Evolutionary conservation across 768 basidiomycete species (phyloP), one percentile per base, ranked within the genome.

Genomic region (Candolleomyces aberdarensis): DNA sequence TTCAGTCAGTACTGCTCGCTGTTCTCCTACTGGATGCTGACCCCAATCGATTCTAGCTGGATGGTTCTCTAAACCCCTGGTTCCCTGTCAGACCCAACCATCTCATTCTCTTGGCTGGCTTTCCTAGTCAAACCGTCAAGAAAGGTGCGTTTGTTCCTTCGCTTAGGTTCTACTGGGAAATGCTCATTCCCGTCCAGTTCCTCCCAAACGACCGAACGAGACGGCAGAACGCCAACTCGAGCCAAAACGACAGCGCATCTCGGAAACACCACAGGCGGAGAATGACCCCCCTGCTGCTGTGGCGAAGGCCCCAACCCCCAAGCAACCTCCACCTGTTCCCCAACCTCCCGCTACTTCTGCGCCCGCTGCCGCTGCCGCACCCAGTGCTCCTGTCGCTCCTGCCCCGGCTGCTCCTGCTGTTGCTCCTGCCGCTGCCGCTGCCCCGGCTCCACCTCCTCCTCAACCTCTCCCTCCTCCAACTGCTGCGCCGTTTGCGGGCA

Each of bases 31-130:
- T 44, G 82, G 80, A 67, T 74, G 43, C 72, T 78, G 11, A 66
- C 74, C 39, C 66, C 74, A 3, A 59, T 62, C 67, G 6, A 79
- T 83, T 48, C 44, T 7, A 46, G 67, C 71, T 17, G 20, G 20
- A 47, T 8, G 20, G 20, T n/a, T 17, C 9, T 6, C 1, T 47
- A 14, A 47, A 47, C 1, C 83, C 85, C 3, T 90, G 86, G 85
- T 90, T 88, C 68, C 62, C 72, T 19, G 78, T 85, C 10, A 77
- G 76, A 11, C 57, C 80, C 1, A 71, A 75, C 0, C 83, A 87
- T 67, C 63, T 69, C 5, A 62, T 88, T 13, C 72, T 79, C 5
- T 71, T 89, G 0, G 72, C 80, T 40, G 81, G 85, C 6, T 82
- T 83, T 59, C 70, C 85, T 29, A 61, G 66, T 71, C 70, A 65